Conservation (phyloP, 805 yeast genomes). For the Saccharomycopsis olivae region DNA sequence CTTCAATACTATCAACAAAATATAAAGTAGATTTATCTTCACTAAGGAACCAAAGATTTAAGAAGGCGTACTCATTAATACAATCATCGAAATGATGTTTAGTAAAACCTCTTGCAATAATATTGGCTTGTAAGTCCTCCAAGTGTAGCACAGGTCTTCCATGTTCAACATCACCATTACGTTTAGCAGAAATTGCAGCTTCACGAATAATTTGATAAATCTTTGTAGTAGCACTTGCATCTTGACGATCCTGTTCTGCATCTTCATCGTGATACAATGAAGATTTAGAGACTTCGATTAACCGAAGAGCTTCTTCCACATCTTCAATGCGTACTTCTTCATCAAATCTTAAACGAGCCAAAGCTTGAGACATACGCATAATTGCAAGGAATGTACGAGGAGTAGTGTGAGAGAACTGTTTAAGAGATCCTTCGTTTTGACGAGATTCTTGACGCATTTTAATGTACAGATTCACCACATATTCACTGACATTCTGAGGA, state of each 20-base stretch:
- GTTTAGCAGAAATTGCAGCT: slow-evolving; percentile 35
- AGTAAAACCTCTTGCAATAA: slow-evolving; percentile 75
- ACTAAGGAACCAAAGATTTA: slow-evolving; percentile 63
- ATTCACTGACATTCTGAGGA: slow-evolving; percentile 73
- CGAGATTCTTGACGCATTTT: slow-evolving; percentile 89
- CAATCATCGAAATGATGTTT: slow-evolving; percentile 68
- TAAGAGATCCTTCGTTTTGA: slow-evolving; percentile 60
- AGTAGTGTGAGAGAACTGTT: slow-evolving; percentile 83
- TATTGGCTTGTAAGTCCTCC: slow-evolving; percentile 47
- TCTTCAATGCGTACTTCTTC: slow-evolving; percentile 62
- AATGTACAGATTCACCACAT: slow-evolving; percentile 77
- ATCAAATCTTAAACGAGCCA: slow-evolving; percentile 81
- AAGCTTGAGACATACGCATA: slow-evolving; percentile 86
- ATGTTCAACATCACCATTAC: slow-evolving; percentile 23
- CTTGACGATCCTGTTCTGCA: slow-evolving; percentile 38
- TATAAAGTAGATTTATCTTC: slow-evolving; percentile 11
- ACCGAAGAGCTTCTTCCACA: slow-evolving; percentile 91
- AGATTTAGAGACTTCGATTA: slow-evolving; percentile 77
- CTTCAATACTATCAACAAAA: slow-evolving; percentile 9
- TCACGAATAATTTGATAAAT: slow-evolving; percentile 63
- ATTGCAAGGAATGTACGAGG: slow-evolving; percentile 92
- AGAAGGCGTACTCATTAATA: slow-evolving; percentile 58
- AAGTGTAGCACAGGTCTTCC: slow-evolving; percentile 29
- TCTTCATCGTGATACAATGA: slow-evolving; percentile 53
- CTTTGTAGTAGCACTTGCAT: slow-evolving; percentile 54